Conservation (phyloP, 805 yeast species). For the Spathaspora gorwiae region DNA sequence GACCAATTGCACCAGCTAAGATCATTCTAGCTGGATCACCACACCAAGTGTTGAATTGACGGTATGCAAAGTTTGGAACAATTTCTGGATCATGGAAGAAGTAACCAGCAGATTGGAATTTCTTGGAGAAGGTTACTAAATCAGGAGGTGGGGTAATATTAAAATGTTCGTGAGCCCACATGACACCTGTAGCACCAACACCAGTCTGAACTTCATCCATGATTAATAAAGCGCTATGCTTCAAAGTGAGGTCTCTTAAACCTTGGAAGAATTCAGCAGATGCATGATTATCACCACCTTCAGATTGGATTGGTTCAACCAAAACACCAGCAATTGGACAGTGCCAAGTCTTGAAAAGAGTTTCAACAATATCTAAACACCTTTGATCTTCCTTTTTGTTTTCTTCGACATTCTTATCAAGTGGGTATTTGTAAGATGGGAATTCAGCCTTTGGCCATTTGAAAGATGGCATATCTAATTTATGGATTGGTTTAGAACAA, state of each 20-base stretch:
- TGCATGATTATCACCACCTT: conserved; percentile 91
- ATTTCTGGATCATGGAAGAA: conserved; percentile 71
- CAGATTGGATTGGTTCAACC: conserved; percentile 88
- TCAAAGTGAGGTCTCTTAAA: conserved; percentile 67
- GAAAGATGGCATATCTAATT: conserved; percentile 87
- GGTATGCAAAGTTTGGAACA: conserved; percentile 72
- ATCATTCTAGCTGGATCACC: conserved; percentile 83
- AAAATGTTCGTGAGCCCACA: conserved; percentile 90
- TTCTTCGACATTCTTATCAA: conserved; percentile 56
- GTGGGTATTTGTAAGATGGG: conserved; percentile 82
- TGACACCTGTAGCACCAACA: conserved; percentile 78
- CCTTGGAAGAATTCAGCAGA: conserved; percentile 76
- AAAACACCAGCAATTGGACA: conserved; percentile 83
- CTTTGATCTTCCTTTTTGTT: conserved; percentile 78
- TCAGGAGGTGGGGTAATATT: conserved; percentile 72
- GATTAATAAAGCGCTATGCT: conserved; percentile 66
- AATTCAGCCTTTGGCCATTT: conserved; percentile 96
- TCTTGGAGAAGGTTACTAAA: conserved; percentile 81
- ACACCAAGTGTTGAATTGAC: conserved; percentile 93
- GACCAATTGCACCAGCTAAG: conserved; percentile 68
- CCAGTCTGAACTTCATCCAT: conserved; percentile 91
- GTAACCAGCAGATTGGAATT: conserved; percentile 87
- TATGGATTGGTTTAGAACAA: conserved; percentile 92
- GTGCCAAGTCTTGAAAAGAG: conserved; percentile 60
- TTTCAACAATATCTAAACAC: conserved; percentile 73